Conservation (phyloP, 805 yeast genomes). For the Candida loeiensis region DNA sequence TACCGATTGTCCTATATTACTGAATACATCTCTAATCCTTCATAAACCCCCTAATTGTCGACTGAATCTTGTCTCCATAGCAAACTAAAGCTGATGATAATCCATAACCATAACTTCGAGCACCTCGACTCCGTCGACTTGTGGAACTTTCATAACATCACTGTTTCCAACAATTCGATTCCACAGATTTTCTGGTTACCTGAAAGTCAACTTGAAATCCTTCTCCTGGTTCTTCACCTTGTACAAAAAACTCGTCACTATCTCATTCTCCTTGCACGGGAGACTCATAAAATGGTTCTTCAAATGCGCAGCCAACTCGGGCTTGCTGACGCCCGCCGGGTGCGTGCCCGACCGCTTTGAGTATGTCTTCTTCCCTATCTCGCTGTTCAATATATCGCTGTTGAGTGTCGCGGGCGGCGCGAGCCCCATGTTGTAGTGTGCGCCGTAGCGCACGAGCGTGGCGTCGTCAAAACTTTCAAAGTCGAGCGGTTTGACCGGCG, state of each 20-base stretch:
- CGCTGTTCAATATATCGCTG: conserved; percentile 68
- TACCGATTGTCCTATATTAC: too few relatives aligned
- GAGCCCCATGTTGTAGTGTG: conserved; percentile 50
- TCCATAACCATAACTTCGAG: too few relatives aligned
- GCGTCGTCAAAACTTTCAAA: conserved; percentile 60
- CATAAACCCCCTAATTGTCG: too few relatives aligned
- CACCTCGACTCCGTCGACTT: too few relatives aligned
- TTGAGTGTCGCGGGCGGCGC: conserved; percentile 62
- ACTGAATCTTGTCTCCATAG: too few relatives aligned
- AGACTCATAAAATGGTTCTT: conserved; percentile 63
- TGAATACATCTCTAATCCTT: too few relatives aligned
- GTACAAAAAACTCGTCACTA: conserved; percentile 83
- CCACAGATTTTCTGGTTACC: too few relatives aligned
- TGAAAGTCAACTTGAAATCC: conserved; percentile 40
- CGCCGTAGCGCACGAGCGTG: conserved; percentile 67
- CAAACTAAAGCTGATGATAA: too few relatives aligned
- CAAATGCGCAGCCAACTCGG: conserved; percentile 56
- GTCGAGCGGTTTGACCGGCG: conserved; percentile 58
- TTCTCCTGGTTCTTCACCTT: conserved; percentile 68
- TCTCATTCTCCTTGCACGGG: conserved; percentile 75
- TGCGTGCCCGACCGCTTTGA: conserved; percentile 24
- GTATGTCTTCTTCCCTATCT: conserved; percentile 68
- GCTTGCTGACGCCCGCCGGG: conserved; percentile 49
- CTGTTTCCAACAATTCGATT: too few relatives aligned
- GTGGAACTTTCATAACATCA: too few relatives aligned